phyloP scores from a whole-genome alignment of 768 basidiomycete genomes.

The Kwoniella mangroviensis region DNA sequence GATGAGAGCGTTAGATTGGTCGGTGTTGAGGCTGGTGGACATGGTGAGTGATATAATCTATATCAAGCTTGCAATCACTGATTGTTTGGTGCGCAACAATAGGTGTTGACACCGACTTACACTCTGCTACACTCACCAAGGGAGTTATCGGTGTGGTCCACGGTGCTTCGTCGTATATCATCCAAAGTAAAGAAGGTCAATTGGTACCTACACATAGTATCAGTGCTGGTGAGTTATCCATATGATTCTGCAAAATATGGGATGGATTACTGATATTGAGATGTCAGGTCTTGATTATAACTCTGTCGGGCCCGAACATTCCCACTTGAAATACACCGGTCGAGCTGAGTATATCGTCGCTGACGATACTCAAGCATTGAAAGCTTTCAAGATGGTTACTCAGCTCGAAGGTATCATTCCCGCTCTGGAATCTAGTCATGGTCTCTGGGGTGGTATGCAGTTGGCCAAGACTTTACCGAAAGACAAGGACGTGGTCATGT shows the following conservation, averaged over 20 bases:
- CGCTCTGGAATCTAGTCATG: slow-evolving; percentile 93
- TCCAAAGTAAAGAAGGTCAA: slow-evolving; percentile 86
- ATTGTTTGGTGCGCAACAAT: not conserved
- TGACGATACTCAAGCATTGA: slow-evolving; percentile 89
- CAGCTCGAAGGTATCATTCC: slow-evolving; percentile 98
- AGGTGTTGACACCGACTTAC: slow-evolving; percentile 81
- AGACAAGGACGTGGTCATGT: slow-evolving; percentile 90
- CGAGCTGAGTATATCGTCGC: slow-evolving; percentile 91
- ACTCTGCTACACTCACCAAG: slow-evolving; percentile 90
- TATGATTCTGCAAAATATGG: too few relatives aligned
- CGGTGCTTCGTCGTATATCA: slow-evolving; percentile 88
- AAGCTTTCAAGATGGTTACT: slow-evolving; percentile 88
- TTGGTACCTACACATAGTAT: slow-evolving; percentile 97
- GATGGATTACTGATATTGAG: not conserved
- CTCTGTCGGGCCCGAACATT: slow-evolving; percentile 94
- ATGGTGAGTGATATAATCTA: too few relatives aligned
- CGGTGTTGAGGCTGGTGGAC: slow-evolving; percentile 97
- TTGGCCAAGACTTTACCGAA: slow-evolving; percentile 82
- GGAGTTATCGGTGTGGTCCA: slow-evolving; percentile 94
- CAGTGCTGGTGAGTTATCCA: slow-evolving; percentile 63
- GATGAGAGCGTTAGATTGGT: slow-evolving; percentile 83
- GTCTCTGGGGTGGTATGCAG: slow-evolving; percentile 87
- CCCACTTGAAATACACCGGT: slow-evolving; percentile 93
- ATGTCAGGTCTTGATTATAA: slow-evolving; percentile 47
- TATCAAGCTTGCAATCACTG: too few relatives aligned